Percentiles rank a stretch among this genome's conserved stretches.
phyloP scores from a whole-genome alignment of 2,329 filamentous ascomycete genomes.

The Rhexocercosporidium sp. region DNA sequence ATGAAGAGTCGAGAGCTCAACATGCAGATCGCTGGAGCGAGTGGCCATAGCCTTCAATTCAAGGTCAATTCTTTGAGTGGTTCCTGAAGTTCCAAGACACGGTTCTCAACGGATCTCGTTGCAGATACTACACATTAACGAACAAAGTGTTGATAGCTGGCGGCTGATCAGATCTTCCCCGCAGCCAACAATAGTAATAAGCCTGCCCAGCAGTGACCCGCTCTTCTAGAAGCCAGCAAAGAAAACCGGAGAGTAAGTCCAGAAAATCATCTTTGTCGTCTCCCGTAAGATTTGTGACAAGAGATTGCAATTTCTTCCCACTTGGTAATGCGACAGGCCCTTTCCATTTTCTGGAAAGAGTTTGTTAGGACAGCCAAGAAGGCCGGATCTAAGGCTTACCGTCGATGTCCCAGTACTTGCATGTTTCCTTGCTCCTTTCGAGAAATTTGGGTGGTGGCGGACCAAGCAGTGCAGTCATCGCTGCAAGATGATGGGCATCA shows the following conservation, averaged over 20 bases:
- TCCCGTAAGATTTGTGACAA: slow-evolving; percentile 20
- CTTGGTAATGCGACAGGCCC: slow-evolving; percentile 25
- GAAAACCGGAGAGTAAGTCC: slow-evolving; percentile 21
- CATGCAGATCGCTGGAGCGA: no score
- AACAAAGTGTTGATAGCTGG: no score
- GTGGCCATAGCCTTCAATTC: no score
- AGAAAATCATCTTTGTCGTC: slow-evolving; percentile 25
- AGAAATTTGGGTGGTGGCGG: slow-evolving; percentile 26
- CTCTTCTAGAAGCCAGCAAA: slow-evolving; percentile 28
- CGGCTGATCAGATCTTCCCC: slow-evolving; percentile 7
- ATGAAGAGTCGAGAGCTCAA: no score
- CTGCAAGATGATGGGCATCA: slow-evolving; percentile 25
- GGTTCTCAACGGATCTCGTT: no score
- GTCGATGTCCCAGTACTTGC: slow-evolving; percentile 26
- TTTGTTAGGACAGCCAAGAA: slow-evolving; percentile 6
- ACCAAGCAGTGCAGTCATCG: slow-evolving; percentile 29
- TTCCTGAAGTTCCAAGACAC: no score
- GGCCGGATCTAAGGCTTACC: slow-evolving; percentile 17
- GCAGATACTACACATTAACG: no score
- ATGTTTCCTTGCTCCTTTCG: slow-evolving; percentile 22
- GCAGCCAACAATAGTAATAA: slow-evolving; percentile 25
- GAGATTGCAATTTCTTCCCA: slow-evolving; percentile 27
- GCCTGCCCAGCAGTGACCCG: slow-evolving; percentile 21
- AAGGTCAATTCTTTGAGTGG: no score
- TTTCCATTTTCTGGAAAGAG: slow-evolving; percentile 25